A percentile compares a stretch with the other conserved stretches of the same genome.
Evolutionary conservation across 2,329 filamentous ascomycete species (phyloP).

Genomic region (Pyrenophora teres): DNA sequence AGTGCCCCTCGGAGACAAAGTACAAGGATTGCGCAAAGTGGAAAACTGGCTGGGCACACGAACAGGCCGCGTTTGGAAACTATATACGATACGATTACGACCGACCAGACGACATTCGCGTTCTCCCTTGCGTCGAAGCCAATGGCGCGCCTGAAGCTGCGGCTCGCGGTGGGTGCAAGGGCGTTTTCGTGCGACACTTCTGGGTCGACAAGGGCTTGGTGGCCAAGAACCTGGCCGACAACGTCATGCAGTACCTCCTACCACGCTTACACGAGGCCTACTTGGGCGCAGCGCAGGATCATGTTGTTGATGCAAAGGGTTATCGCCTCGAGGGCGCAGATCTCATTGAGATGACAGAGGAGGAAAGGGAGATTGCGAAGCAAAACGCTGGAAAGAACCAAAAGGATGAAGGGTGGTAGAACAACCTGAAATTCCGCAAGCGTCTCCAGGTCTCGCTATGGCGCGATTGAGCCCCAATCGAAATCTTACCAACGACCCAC

Average conservation of each 20-base stretch:
- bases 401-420: conserved; percentile 43
- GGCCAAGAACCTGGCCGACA: conserved; percentile 38
- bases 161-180: conserved; percentile 43
- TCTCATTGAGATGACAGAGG: conserved; percentile 37
- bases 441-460: background rate
- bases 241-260: conserved; percentile 46
- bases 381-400: conserved; percentile 36
- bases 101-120: conserved; percentile 44
- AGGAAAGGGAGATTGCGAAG: conserved; percentile 35
- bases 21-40: conserved; percentile 45
- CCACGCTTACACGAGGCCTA: conserved; percentile 43
- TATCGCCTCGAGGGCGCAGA: conserved; percentile 42
- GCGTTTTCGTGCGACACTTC: conserved; percentile 47
- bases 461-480: background rate
- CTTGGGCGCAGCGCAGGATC: conserved; percentile 30
- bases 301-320: conserved; percentile 44
- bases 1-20: conserved; percentile 43
- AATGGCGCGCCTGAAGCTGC: conserved; percentile 46
- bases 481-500: background rate
- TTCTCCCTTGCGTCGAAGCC: conserved; percentile 46
- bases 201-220: conserved; percentile 46
- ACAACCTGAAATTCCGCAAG: background rate
- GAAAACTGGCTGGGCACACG: conserved; percentile 45
- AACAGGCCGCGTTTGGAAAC: conserved; percentile 48
- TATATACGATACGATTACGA: conserved; percentile 48